Base-by-base conservation (phyloP, 768 basidiomycete genomes). In the Hemileccinum rubropunctum region DNA sequence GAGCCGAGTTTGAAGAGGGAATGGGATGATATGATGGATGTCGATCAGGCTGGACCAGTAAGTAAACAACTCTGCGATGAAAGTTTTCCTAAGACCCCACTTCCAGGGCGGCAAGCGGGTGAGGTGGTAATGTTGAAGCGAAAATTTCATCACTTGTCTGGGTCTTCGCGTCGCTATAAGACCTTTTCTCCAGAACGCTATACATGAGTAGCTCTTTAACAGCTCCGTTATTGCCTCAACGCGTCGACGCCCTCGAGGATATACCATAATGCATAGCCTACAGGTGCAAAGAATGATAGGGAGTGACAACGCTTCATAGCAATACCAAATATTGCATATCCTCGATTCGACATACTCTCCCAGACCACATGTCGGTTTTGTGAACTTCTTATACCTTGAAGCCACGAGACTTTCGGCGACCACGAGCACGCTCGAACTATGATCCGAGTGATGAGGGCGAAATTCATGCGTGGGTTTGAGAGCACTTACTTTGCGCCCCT, bases 331-430 rank as follows among this genome's bases (percentile, higher is more conserved):
- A 68, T 53, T 51, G 64, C 71, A 69, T 67, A 67, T 52, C 67
- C 55, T 55, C 57, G 44, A 57, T 48, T 47, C 47, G 58, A 50
- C 60, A 51, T 51, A 53, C 57, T 46, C 61, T 52, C 50, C 61
- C 60, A 59, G 60, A 69, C 64, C 47, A 48, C 53, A 56, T 58
- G 63, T 61, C 61, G 61, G 54, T 71, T 71, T 69, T 72, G 66
- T 48, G 43, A 44, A 56, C 57, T 60, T 58, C 62, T 81, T 87
- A 93, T 56, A 94, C 88, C 80, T 94, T 95, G 91, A 94, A 95
- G 62, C 91, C 92, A 74, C 88, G 88, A 49, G 91, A 94, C 83
- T 92, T 91, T 89, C 95, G 84, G 82, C 95, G 91, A 79, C 95
- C 95, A 84, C 95, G 95, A 71, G 77, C 95, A 68, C 86, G 86